Percentiles rank a stretch among this genome's conserved stretches.
phyloP scores from a whole-genome alignment of 2,329 filamentous ascomycete species.

The Xylariaceae sp. region DNA sequence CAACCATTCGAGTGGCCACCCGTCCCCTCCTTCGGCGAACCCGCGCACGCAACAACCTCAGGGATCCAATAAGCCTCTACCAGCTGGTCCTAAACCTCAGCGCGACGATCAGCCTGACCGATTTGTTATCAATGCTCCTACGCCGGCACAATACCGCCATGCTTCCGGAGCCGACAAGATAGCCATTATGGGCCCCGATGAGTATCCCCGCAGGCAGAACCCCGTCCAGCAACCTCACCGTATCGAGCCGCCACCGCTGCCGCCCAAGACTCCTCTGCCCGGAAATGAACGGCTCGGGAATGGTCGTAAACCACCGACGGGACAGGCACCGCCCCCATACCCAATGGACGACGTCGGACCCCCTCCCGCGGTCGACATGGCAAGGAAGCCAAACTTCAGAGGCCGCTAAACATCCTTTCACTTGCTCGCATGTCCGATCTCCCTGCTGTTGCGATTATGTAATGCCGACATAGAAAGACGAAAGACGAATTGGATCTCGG shows the following conservation, averaged over 20 bases:
- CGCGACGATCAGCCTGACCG: constrained; percentile 46
- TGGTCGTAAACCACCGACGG: constrained; percentile 28
- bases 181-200: constrained; percentile 57
- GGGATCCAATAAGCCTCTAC: constrained; percentile 17
- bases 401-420: constrained; percentile 35
- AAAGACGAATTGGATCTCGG: background rate
- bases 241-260: constrained; percentile 65
- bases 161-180: constrained; percentile 65
- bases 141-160: constrained; percentile 55
- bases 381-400: constrained; percentile 74
- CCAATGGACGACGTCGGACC: constrained; percentile 73
- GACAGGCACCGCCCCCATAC: constrained; percentile 60
- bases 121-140: constrained; percentile 53
- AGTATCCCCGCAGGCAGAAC: constrained; percentile 45
- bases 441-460: background rate
- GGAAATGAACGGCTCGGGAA: constrained; percentile 40
- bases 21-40: constrained; percentile 30
- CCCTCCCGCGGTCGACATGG: constrained; percentile 80
- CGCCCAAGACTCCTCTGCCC: constrained; percentile 71
- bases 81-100: constrained; percentile 20
- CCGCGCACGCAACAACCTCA: constrained; percentile 25
- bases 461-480: constrained; percentile 7
- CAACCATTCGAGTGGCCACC: constrained; percentile 29
- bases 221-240: constrained; percentile 34
- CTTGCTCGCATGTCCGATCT: background rate